Conservation (phyloP, 345 rosid genomes). For the Camelina laxa region DNA sequence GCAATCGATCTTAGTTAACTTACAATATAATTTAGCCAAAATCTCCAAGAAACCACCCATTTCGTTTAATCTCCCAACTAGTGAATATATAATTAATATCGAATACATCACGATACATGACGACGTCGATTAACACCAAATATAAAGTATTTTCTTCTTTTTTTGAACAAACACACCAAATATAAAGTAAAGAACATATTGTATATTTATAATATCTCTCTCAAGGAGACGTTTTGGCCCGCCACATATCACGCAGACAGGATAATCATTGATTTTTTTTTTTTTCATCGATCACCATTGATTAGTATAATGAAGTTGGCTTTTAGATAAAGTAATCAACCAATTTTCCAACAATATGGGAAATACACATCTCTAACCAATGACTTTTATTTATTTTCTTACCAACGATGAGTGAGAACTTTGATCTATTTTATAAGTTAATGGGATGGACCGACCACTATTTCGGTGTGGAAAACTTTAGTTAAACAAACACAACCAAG, state of each 20-base stretch:
- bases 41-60: neutral
- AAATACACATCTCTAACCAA: neutral
- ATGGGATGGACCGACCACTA: constrained; percentile 3
- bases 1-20: constrained; percentile 12
- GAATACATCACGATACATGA: neutral
- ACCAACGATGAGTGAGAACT: neutral
- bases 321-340: neutral
- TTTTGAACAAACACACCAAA: no score
- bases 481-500: no score
- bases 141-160: no score
- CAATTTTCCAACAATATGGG: neutral
- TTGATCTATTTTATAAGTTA: neutral
- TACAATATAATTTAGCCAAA: neutral
- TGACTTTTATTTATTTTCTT: neutral
- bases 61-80: neutral
- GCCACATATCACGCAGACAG: neutral
- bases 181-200: neutral
- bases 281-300: neutral
- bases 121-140: neutral
- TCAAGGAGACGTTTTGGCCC: neutral
- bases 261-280: neutral
- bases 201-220: neutral
- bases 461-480: neutral
- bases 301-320: neutral
- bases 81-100: neutral